Base-by-base conservation (phyloP, 139 green algal genomes). In the Chlamydomonas sp. region DNA sequence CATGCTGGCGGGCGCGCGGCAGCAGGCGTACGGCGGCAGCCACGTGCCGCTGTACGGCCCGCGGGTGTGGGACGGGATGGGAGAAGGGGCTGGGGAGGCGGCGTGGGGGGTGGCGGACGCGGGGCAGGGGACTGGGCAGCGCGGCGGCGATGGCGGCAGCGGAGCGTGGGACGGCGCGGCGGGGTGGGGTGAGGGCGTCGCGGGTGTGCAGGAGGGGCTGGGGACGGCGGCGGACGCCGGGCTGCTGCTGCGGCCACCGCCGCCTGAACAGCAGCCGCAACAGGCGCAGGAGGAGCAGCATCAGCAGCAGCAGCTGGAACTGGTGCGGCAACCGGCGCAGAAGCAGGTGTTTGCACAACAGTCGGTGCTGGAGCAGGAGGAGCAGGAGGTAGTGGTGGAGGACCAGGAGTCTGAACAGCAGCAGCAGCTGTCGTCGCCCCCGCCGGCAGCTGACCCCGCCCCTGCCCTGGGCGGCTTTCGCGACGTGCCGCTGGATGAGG, bases 1-100 rank as follows among this genome's bases (percentile, higher is more conserved):
- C 82, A 73, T 86, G 61, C 73, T 86, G 71, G 17, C 5, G 20
- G 57, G 7, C 1, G 82, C 82, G 49, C 77, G 82, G 60, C 60
- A 72, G 20, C 20, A n/a, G 2, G 49, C 15, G 60, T 86, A 86
- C 60, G 72, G 71, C 59, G 16, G 14, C 73, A 1, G 63, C 20
- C 63, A 63, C 57, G 61, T 20, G 18, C 59, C 2, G 4, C 8
- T 9, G 62, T 61, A 17, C 20, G 59, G 59, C 2, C 77, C 18
- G 77, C 12, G 16, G 77, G 60, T 5, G 77, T 4, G 1, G 78
- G 78, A 18, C 17, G 14, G 12, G 17, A 60, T 57, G 72, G 72
- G 2, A n/a, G 72, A 3, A 14, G 72, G 3, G 72, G 71, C 76
- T 1, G 62, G 31, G 31, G 62, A 60, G 49, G 78, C 18, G 78